Evolutionary conservation across 169 alveolate genomes (phyloP), one percentile per base, ranked within the genome.

Genomic region (Plasmodium reichenowi): DNA sequence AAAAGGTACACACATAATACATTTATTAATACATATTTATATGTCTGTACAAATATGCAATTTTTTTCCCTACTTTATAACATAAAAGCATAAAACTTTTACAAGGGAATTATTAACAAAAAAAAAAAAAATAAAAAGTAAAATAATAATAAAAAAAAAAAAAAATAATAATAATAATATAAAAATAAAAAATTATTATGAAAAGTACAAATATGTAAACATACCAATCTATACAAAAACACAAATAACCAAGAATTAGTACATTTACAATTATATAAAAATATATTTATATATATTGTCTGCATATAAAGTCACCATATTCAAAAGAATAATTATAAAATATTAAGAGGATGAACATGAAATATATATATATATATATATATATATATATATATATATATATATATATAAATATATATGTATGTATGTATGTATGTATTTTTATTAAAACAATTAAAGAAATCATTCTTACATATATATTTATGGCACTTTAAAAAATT

Each of bases 361-460:
- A 22, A 50, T 17, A 45, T 13, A 15, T 52, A 72, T 47, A 68
- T 15, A 68, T 45, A 48, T 7, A 45, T 38, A 68, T 47, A 68
- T 47, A 24, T 9, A 15, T 9, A 47, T 47, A 50, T 13, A 24
- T 13, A 60, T 22, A 72, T 24, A 56, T 22, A 72, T 38, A 74
- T 48, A 60, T 47, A 74, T 32, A 74, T 29, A 47, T 47, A 50
- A 3, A 24, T 13, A 60, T 22, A 54, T 24, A 56, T 22, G 54
- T 38, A 74, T 48, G 38, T 47, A 74, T 32, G 60, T 29, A 45
- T 62, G 45, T 43, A 38, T 66, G 22, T 52, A 73, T 45, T 66
- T 43, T 47, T 76, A 66, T 63, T n/a, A 76, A 47, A 32, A 75
- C 24, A 24, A 47, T 48, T 22, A 64, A 76, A 64, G 62, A 76